Base-by-base conservation (phyloP, 2,329 filamentous ascomycete genomes). In the Alternaria incomplexa region DNA sequence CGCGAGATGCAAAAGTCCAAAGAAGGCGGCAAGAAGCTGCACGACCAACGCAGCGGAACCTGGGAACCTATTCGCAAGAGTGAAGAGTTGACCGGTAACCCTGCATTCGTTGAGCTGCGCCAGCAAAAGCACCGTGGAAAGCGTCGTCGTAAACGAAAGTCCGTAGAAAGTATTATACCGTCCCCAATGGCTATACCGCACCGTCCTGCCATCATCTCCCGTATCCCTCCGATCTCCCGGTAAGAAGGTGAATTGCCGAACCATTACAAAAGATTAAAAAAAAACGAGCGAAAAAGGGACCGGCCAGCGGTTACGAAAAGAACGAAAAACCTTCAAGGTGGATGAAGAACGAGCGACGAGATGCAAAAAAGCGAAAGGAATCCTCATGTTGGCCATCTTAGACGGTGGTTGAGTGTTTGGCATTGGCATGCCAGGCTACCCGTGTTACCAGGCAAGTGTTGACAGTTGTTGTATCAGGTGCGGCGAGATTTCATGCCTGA, bases 131-230 rank as follows among this genome's bases (percentile, higher is more conserved):
- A 61, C 30, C 0, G 67, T 66, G 20, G 72, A 54, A 12, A 75
- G 58, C 11, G 63, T 57, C 0, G 73, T 75, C n/a, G 73, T 74
- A 25, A 75, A 53, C 2, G 68, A 47, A 23, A 75, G 66, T 20
- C 72, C 70, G 54, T 74, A 74, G 63, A 76, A 75, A 6, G 69
- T 73, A 46, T 71, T 73, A 55, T 74, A 73, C 28, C 68, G 57
- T 17, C 59, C 64, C 71, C 72, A 76, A 45, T 76, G 71, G 20
- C 62, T 64, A 52, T 72, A 72, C 28, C 62, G 51, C 32, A 59
- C 17, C 20, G 66, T 61, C 45, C 66, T 56, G 17, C 67, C 67
- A 69, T 71, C 65, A n/a, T 44, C 53, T 9, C 53, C 43, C 11
- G 60, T 69, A 8, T 45, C 44, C 54, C 64, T 55, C n/a, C 59